Evolutionary conservation across 2,329 filamentous ascomycete genomes (phyloP).

Genomic region (Mariannaea elegans): DNA sequence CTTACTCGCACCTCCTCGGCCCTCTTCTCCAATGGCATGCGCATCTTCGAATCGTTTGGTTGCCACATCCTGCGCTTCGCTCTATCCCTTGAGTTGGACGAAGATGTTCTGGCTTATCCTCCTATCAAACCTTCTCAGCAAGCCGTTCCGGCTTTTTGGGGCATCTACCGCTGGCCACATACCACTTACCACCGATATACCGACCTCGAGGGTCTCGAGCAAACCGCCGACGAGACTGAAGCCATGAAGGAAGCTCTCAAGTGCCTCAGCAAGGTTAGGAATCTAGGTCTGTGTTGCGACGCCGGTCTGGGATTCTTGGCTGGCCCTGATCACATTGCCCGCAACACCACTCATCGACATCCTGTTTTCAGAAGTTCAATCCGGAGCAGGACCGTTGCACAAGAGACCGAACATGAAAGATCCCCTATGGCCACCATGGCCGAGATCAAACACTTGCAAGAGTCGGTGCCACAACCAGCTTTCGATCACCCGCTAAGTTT

Average conservation of each 20-base stretch:
- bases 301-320: slow-evolving; percentile 73
- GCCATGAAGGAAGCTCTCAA: slow-evolving; percentile 69
- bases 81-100: slow-evolving; percentile 74
- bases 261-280: slow-evolving; percentile 62
- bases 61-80: slow-evolving; percentile 69
- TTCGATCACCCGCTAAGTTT: slow-evolving; percentile 41
- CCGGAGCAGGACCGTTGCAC: slow-evolving; percentile 31
- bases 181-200: slow-evolving; percentile 67
- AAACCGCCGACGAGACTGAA: slow-evolving; percentile 69
- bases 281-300: slow-evolving; percentile 74
- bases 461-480: slow-evolving; percentile 30
- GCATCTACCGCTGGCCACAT: slow-evolving; percentile 71
- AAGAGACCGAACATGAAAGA: slow-evolving; percentile 20
- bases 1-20: slow-evolving; percentile 36
- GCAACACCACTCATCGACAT: slow-evolving; percentile 50
- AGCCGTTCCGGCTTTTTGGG: slow-evolving; percentile 67
- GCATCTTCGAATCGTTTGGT: slow-evolving; percentile 69
- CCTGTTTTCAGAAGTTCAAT: slow-evolving; percentile 48
- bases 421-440: slow-evolving; percentile 34
- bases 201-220: slow-evolving; percentile 67
- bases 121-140: slow-evolving; percentile 66
- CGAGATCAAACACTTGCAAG: slow-evolving; percentile 38
- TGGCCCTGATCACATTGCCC: slow-evolving; percentile 65
- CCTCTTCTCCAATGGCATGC: slow-evolving; percentile 60
- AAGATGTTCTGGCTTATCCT: slow-evolving; percentile 58